Percentiles rank a stretch among this genome's conserved stretches.
Conservation (phyloP, 139 green algal genomes). For the Deuterostichococcus epilithicus region DNA sequence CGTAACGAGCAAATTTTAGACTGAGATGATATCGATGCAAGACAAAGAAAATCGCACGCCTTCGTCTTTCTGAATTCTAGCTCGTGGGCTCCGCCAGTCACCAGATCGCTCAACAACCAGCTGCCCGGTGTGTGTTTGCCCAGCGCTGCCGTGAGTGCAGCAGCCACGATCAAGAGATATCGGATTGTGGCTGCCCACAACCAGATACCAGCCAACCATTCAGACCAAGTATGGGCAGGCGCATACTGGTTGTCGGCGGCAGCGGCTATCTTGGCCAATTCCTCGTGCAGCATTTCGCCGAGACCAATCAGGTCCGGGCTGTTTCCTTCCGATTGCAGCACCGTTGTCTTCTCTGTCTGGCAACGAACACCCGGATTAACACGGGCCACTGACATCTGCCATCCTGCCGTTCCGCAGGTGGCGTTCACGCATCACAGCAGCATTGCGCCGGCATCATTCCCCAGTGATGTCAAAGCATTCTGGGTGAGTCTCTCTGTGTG, state of each 20-base stretch:
- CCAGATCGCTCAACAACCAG: no score
- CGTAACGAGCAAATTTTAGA: no score
- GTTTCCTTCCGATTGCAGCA: no score
- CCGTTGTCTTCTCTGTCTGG: background rate
- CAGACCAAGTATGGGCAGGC: background rate
- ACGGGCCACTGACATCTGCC: background rate
- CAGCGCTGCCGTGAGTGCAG: no score
- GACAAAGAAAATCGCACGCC: no score
- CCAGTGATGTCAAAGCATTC: constrained; percentile 4
- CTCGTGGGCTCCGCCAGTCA: no score
- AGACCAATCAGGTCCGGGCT: constrained; percentile 13
- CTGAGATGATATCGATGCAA: no score
- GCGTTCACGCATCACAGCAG: constrained; percentile 30
- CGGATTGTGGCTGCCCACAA: no score
- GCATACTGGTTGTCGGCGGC: constrained; percentile 34
- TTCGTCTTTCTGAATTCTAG: no score
- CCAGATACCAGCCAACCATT: no score
- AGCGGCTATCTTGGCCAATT: constrained; percentile 58
- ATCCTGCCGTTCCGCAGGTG: constrained; percentile 19
- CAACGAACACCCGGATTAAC: background rate
- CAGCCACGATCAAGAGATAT: no score
- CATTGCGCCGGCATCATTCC: constrained; percentile 4
- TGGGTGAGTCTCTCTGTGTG: constrained; percentile 11
- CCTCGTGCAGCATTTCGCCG: constrained; percentile 33
- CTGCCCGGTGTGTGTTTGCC: no score